A percentile compares a stretch with the other conserved stretches of the same genome.
phyloP scores from a whole-genome alignment of 1,284 basidiomycete species.

The Tremellales sp. region DNA sequence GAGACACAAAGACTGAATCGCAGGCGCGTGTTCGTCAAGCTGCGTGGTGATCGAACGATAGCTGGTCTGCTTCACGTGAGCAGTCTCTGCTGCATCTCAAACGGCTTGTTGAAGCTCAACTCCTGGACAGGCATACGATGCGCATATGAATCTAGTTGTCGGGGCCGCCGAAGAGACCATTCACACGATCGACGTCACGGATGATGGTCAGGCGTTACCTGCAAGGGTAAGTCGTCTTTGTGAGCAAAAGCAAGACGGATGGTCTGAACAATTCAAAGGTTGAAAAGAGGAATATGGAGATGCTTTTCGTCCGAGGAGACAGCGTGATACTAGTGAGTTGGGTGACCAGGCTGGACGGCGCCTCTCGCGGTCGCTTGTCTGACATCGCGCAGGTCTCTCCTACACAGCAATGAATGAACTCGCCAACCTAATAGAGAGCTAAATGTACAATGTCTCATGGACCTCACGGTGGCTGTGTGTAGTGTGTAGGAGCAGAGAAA shows the following conservation, averaged over 20 bases:
- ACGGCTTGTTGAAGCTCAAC: not conserved
- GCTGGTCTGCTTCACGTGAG: constrained; percentile 88
- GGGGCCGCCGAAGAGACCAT: constrained; percentile 97
- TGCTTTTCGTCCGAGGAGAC: constrained; percentile 97
- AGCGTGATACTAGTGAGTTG: constrained; percentile 79
- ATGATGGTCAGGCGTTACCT: constrained; percentile 49
- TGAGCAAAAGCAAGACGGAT: not conserved
- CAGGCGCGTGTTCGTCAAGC: constrained; percentile 58
- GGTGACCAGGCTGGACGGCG: not conserved
- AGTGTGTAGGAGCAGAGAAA: no score
- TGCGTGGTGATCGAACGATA: constrained; percentile 90
- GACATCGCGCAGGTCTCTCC: not conserved
- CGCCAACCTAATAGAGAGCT: no score
- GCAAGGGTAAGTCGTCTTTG: constrained; percentile 46
- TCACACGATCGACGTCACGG: constrained; percentile 73
- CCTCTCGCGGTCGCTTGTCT: not conserved
- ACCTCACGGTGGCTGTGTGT: no score
- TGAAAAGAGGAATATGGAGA: constrained; percentile 90
- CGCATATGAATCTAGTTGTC: constrained; percentile 98
- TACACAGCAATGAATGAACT: not conserved
- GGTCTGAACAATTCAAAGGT: constrained; percentile 66
- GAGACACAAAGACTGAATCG: constrained; percentile 5
- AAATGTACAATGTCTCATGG: no score
- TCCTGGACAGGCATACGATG: constrained; percentile 81
- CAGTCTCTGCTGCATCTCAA: constrained; percentile 14